Conservation (phyloP, 179 eudicot species). For the Gypsophila paniculata region DNA sequence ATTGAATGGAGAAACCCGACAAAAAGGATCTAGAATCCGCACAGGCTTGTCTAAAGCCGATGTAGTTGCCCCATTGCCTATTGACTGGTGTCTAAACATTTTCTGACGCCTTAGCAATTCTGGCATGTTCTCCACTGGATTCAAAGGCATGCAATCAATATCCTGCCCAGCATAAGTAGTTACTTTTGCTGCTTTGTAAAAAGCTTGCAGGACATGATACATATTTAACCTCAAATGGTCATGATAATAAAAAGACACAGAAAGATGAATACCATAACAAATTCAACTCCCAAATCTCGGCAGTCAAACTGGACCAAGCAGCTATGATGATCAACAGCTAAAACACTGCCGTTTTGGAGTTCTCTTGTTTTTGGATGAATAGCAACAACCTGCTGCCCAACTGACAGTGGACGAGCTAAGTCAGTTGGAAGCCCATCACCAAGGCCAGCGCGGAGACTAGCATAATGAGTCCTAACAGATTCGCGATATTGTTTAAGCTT, state of each 20-base stretch:
- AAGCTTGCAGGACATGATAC: not conserved
- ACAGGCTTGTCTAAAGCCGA: conserved; percentile 32
- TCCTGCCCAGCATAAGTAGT: conserved; percentile 45
- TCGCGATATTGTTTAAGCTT: conserved; percentile 84
- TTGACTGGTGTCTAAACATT: conserved; percentile 38
- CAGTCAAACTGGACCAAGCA: conserved; percentile 86
- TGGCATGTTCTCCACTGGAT: conserved; percentile 76
- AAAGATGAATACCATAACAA: conserved; percentile 54
- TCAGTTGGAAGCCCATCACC: conserved; percentile 88
- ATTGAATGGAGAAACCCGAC: conserved; percentile 34
- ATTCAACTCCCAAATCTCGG: conserved; percentile 83
- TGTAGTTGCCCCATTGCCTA: conserved; percentile 33
- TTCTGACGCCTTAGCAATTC: conserved; percentile 48
- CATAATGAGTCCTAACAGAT: conserved; percentile 73
- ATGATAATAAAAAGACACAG: not conserved
- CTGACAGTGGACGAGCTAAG: conserved; percentile 77
- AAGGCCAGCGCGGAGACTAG: conserved; percentile 68
- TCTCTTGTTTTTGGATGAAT: conserved; percentile 90
- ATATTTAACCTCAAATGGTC: not conserved
- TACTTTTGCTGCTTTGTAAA: conserved; percentile 8
- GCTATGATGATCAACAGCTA: conserved; percentile 68
- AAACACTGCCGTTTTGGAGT: conserved; percentile 76
- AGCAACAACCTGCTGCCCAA: conserved; percentile 84
- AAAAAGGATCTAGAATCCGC: conserved; percentile 31
- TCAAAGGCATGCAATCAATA: conserved; percentile 88